Conservation (phyloP, 352 stramenopile genomes). For the Pythium guiyangense region DNA sequence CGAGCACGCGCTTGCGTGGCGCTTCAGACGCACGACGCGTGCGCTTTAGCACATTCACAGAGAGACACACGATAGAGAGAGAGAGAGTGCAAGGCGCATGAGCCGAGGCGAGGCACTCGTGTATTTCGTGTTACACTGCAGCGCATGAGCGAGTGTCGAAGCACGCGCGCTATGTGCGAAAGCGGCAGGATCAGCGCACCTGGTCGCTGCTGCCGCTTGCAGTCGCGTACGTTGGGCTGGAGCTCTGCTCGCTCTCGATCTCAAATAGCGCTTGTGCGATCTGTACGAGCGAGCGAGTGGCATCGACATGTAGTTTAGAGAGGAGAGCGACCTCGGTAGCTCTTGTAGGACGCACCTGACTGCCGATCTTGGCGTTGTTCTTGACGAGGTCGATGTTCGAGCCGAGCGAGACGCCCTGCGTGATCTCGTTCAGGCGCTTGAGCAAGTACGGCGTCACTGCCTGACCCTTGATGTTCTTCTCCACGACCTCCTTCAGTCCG, state of each 20-base stretch:
- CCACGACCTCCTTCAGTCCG: slow-evolving; percentile 81
- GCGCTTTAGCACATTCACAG: slow-evolving; percentile 5
- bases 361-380: slow-evolving; percentile 95
- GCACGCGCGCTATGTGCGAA: background rate
- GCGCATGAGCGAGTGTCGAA: background rate
- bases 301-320: too few species aligned
- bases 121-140: background rate
- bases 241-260: slow-evolving; percentile 38
- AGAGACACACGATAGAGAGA: slow-evolving; percentile 9
- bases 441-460: slow-evolving; percentile 92
- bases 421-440: slow-evolving; percentile 92
- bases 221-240: slow-evolving; percentile 21
- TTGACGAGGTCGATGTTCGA: slow-evolving; percentile 97
- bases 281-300: too few species aligned
- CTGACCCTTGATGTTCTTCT: slow-evolving; percentile 87
- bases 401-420: slow-evolving; percentile 85
- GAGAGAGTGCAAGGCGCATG: background rate
- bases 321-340: too few species aligned
- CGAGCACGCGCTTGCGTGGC: slow-evolving; percentile 45
- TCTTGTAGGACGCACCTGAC: slow-evolving; percentile 69
- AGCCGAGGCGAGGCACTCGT: background rate
- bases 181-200: slow-evolving; percentile 41
- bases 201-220: slow-evolving; percentile 15
- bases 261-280: slow-evolving; percentile 65
- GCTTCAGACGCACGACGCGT: background rate